Conservation (phyloP, 108 stramenopile species). For the Licmophora abbreviata region DNA sequence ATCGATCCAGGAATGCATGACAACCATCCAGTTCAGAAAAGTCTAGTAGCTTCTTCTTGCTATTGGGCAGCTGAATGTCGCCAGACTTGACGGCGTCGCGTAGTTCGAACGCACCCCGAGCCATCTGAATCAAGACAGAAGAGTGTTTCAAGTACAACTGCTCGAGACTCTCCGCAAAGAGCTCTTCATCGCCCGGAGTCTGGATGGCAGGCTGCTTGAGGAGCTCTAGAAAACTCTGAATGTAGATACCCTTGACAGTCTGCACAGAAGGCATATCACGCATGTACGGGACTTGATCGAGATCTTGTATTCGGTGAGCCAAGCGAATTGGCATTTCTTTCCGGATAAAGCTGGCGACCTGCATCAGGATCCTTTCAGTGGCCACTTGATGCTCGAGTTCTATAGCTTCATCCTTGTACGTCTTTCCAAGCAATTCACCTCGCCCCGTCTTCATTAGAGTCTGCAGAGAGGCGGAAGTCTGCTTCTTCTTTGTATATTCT, state of each 20-base stretch:
- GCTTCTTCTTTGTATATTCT: conserved; percentile 27
- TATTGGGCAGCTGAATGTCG: background rate
- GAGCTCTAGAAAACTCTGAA: conserved; percentile 47
- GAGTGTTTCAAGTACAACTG: conserved; percentile 64
- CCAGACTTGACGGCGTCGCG: conserved; percentile 19
- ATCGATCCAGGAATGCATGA: conserved; percentile 81
- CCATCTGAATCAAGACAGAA: conserved; percentile 76
- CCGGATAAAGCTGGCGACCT: conserved; percentile 57
- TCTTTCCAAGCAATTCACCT: conserved; percentile 70
- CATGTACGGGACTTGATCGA: conserved; percentile 48
- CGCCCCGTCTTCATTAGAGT: conserved; percentile 80
- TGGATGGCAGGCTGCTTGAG: conserved; percentile 12
- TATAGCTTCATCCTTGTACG: conserved; percentile 26
- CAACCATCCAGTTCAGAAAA: conserved; percentile 33
- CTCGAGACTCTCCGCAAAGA: conserved; percentile 51
- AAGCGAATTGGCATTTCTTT: conserved; percentile 79
- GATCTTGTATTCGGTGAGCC: conserved; percentile 72
- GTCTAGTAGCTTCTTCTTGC: background rate
- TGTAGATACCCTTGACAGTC: conserved; percentile 59
- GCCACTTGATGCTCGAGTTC: background rate
- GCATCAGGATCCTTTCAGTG: conserved; percentile 22
- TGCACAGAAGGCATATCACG: conserved; percentile 34
- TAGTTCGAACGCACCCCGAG: conserved; percentile 71
- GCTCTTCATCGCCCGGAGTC: conserved; percentile 31
- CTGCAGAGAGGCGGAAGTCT: conserved; percentile 66